Conservation (phyloP, 768 basidiomycete genomes). For the Dioszegia hungarica region DNA sequence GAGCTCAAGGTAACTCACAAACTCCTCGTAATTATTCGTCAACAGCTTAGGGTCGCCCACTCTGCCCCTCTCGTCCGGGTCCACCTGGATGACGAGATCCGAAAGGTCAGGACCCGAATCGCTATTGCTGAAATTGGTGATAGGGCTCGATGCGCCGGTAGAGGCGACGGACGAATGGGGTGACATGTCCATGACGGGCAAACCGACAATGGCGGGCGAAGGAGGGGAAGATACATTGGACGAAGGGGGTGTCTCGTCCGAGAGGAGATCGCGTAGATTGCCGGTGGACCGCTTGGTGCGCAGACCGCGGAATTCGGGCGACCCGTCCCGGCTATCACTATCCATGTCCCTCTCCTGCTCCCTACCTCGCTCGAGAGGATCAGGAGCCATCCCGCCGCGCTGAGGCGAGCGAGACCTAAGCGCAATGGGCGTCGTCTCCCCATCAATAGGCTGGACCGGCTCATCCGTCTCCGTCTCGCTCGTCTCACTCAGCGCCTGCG, state of each 20-base stretch:
- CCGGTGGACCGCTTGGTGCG: slow-evolving; percentile 30
- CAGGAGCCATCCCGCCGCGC: no score
- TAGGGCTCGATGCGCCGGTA: slow-evolving; percentile 38
- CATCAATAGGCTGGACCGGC: slow-evolving; percentile 8
- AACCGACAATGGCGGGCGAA: slow-evolving; percentile 16
- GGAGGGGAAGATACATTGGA: slow-evolving; percentile 44
- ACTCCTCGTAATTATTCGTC: slow-evolving; percentile 38
- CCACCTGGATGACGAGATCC: slow-evolving; percentile 25
- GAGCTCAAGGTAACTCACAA: slow-evolving; percentile 32
- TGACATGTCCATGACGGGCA: slow-evolving; percentile 25
- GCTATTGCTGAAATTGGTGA: slow-evolving; percentile 21
- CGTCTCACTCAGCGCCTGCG: slow-evolving; percentile 13
- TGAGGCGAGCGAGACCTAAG: slow-evolving; percentile 21
- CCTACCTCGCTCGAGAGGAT: no score
- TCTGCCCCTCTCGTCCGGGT: slow-evolving; percentile 28
- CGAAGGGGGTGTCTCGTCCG: slow-evolving; percentile 40
- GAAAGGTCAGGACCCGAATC: slow-evolving; percentile 25
- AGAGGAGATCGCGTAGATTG: slow-evolving; percentile 27
- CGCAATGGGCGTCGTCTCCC: slow-evolving; percentile 35
- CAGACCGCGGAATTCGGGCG: slow-evolving; percentile 17
- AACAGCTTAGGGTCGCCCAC: slow-evolving; percentile 17
- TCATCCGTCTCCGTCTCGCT: slow-evolving; percentile 2
- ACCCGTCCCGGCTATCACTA: slow-evolving; percentile 7
- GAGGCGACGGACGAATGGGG: slow-evolving; percentile 27
- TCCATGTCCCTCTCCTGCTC: no score